Base-by-base conservation (phyloP, 2,329 filamentous ascomycete genomes). In the Monosporascus sp. region DNA sequence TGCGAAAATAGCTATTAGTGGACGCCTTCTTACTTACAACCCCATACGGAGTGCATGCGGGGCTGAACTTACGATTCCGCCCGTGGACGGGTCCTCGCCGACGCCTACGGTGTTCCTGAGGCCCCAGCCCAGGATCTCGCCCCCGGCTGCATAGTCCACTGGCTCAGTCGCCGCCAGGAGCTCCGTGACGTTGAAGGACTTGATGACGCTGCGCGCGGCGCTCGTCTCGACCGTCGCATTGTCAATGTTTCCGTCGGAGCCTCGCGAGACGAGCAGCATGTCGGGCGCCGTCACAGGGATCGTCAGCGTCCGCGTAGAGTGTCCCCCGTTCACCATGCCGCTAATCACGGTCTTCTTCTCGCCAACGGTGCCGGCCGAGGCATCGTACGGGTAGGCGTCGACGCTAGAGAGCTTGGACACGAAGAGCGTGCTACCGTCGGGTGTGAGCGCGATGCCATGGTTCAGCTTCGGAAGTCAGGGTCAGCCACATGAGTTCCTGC, bases 51-150 rank as follows among this genome's bases (percentile, higher is more conserved):
- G 31, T 35, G 31, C 31, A 14, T 14, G 31, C 11, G 5, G 14
- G n/a, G 15, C 8, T 7, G 7, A 41, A 15, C 56, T 37, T 56
- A 60, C 58, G 54, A 84, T 73, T 18, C 74, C 77, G 20, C 79
- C 80, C 1, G 73, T 73, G 5, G 63, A 53, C 1, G 77, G 78
- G 51, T 89, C 76, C 67, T 88, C 86, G n/a, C 74, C 84, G 4
- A 91, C 71, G 9, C 87, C 88, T 5, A 89, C 86, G 1, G 85
- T 84, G 66, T 91, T 91, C 38, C 86, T 78, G 50, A 91, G 73
- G 11, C 88, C 88, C 86, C 86, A 91, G 17, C 86, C 80, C 2
- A 83, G 68, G 0, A 80, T 60, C 14, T 66, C 59, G 3, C 80
- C 80, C 15, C 81, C 59, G 68, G 70, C 59, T 37, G 77, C 74